Conservation (phyloP, 305 asterid species). For the Nicotiana rustica region DNA sequence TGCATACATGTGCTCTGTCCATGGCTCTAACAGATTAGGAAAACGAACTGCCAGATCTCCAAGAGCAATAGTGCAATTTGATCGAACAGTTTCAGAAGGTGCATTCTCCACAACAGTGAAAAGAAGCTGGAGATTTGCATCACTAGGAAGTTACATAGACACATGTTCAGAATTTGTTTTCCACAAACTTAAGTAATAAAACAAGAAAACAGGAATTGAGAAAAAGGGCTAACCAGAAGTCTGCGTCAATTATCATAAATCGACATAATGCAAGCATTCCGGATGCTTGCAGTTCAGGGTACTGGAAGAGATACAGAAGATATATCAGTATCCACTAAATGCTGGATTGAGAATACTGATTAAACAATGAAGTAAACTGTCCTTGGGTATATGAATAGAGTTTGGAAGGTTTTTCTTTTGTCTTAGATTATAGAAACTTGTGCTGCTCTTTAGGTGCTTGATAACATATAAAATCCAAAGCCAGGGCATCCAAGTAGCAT, state of each 20-base stretch:
- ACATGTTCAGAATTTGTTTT: constrained; percentile 39
- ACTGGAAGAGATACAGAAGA: constrained; percentile 55
- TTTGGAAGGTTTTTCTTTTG: background rate
- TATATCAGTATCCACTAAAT: constrained; percentile 45
- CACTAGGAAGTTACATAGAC: constrained; percentile 56
- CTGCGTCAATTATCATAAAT: constrained; percentile 88
- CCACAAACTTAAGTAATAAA: background rate
- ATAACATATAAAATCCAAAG: background rate
- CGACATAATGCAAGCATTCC: constrained; percentile 96
- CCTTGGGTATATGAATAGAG: constrained; percentile 1
- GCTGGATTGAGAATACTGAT: constrained; percentile 19
- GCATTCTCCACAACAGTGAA: constrained; percentile 98
- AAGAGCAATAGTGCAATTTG: constrained; percentile 95
- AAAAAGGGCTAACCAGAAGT: constrained; percentile 70
- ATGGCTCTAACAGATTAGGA: constrained; percentile 95
- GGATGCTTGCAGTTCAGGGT: constrained; percentile 87
- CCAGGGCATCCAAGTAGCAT: constrained; percentile 3
- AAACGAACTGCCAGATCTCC: constrained; percentile 97
- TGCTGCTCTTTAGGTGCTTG: background rate
- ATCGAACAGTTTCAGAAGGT: constrained; percentile 87
- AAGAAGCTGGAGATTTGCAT: constrained; percentile 91
- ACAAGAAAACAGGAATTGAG: constrained; percentile 17
- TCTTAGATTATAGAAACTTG: background rate
- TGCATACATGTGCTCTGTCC: constrained; percentile 97
- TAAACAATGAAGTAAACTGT: constrained; percentile 27